Conservation (phyloP, 768 basidiomycete genomes). For the Tulasnella sp. region DNA sequence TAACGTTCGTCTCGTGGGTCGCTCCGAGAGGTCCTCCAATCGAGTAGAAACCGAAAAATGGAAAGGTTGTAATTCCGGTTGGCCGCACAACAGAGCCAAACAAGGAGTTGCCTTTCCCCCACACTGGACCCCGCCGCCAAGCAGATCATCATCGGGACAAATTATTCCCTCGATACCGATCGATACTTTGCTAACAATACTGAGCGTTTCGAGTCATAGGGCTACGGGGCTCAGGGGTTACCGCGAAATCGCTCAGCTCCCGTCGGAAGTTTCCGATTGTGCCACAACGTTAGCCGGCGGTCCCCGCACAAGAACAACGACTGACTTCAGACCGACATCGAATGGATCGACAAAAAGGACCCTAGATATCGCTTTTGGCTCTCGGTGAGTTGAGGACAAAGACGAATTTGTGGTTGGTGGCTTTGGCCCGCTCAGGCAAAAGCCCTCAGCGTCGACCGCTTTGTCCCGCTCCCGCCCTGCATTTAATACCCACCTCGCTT, state of each 20-base stretch:
- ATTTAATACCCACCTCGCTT: background rate
- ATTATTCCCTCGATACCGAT: background rate
- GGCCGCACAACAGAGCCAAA: background rate
- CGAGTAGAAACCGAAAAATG: background rate
- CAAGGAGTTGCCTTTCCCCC: no score
- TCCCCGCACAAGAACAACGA: background rate
- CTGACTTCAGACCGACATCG: background rate
- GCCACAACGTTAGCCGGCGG: background rate
- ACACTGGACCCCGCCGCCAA: no score
- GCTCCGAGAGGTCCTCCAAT: background rate
- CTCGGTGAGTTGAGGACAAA: background rate
- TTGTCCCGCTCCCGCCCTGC: background rate
- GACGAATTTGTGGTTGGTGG: background rate
- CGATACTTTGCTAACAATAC: background rate
- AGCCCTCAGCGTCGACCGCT: background rate
- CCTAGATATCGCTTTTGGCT: background rate
- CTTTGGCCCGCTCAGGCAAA: background rate
- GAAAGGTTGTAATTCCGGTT: no score
- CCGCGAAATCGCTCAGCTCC: background rate
- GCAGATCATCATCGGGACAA: background rate
- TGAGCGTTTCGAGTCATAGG: background rate
- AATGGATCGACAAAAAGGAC: background rate
- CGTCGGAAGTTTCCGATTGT: background rate
- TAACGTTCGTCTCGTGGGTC: background rate
- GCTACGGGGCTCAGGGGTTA: background rate